phyloP scores from a whole-genome alignment of 2,329 filamentous ascomycete species.

The Botrytis deweyae region DNA sequence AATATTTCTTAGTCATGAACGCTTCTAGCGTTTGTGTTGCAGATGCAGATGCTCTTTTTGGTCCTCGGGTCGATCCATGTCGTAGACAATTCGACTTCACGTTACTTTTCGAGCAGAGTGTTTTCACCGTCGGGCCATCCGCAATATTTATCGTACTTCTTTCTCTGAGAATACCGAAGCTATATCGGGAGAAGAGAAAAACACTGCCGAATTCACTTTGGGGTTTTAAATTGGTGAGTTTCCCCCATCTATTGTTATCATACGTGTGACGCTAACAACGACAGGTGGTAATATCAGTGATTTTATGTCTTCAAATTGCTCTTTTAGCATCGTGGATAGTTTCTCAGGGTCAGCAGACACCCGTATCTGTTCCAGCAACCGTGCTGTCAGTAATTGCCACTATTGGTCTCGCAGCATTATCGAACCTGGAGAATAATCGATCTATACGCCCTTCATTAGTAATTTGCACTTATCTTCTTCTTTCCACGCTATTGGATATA shows the following conservation, averaged over 20 bases:
- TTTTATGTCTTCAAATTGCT: background rate
- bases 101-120: constrained; percentile 31
- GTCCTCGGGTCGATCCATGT: constrained; percentile 3
- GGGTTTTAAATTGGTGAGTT: background rate
- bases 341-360: background rate
- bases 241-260: background rate
- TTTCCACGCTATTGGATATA: constrained; percentile 23
- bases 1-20: background rate
- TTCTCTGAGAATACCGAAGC: background rate
- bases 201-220: constrained; percentile 7
- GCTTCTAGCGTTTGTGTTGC: constrained; percentile 40
- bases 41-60: constrained; percentile 14
- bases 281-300: background rate
- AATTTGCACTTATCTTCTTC: constrained; percentile 22
- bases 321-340: background rate
- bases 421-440: constrained; percentile 24
- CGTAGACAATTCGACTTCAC: constrained; percentile 31
- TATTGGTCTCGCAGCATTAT: constrained; percentile 6
- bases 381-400: background rate
- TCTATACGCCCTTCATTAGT: constrained; percentile 24
- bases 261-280: background rate
- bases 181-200: background rate
- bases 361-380: background rate
- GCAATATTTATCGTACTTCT: constrained; percentile 8
- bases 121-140: constrained; percentile 30